These are phyloP conservation scores for Xylaria venustula DNA, from an alignment of 495 filamentous ascomycete species.

Conservation along the genomic window DNA sequence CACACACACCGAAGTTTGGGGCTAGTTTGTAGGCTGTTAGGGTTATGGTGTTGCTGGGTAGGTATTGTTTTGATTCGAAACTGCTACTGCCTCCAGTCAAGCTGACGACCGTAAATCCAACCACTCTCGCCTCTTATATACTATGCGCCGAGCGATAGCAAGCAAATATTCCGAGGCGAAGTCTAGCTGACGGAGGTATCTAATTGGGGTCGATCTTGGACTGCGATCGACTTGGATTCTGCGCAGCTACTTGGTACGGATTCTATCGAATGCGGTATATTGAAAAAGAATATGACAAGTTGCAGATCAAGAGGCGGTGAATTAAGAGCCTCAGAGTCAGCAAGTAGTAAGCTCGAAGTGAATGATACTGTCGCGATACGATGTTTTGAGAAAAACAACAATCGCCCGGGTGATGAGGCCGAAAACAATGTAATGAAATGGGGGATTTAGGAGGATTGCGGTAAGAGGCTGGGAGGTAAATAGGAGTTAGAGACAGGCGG, in stretches of 20 bases:
- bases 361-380: background rate
- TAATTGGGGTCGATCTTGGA: background rate
- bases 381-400: constrained; percentile 9
- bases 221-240: background rate
- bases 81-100: background rate
- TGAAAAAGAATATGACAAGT: constrained; percentile 3
- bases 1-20: background rate
- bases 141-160: background rate
- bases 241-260: background rate
- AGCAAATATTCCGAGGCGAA: background rate
- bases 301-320: background rate
- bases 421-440: constrained; percentile 7
- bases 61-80: background rate
- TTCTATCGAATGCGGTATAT: constrained; percentile 15
- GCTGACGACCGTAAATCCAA: background rate
- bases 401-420: constrained; percentile 10
- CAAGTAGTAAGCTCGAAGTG: background rate
- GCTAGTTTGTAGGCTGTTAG: background rate
- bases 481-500: background rate
- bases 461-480: constrained; percentile 5
- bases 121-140: background rate
- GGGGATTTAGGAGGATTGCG: constrained; percentile 9
- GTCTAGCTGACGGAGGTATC: constrained; percentile 5
- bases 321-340: background rate
- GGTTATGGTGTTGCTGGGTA: background rate